Conservation (phyloP, 2,329 filamentous ascomycete genomes). For the Microdochium trichocladiopsis region DNA sequence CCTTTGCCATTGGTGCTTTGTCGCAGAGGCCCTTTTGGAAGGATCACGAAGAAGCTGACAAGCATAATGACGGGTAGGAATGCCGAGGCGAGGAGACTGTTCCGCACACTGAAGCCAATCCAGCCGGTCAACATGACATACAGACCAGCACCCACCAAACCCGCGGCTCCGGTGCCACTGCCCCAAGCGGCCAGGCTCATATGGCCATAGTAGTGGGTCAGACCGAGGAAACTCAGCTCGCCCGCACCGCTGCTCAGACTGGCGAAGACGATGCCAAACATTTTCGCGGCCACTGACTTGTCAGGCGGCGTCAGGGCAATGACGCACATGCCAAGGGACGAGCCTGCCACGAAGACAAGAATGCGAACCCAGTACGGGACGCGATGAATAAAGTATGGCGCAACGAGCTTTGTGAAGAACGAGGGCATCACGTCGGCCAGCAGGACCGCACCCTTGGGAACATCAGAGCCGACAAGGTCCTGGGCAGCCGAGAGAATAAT, state of each 20-base stretch:
- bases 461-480: conserved; percentile 78
- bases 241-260: conserved; percentile 81
- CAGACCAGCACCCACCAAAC: conserved; percentile 76
- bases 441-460: conserved; percentile 89
- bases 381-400: conserved; percentile 88
- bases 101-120: conserved; percentile 65
- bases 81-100: conserved; percentile 70
- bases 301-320: conserved; percentile 70
- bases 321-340: conserved; percentile 80
- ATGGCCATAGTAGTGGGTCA: conserved; percentile 90
- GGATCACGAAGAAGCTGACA: conserved; percentile 73
- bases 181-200: conserved; percentile 88
- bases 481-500: conserved; percentile 93
- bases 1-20: conserved; percentile 33
- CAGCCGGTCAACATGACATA: conserved; percentile 84
- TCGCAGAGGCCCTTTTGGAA: conserved; percentile 63
- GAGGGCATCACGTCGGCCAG: conserved; percentile 89
- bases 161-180: conserved; percentile 84
- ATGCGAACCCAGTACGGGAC: conserved; percentile 76
- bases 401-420: conserved; percentile 79
- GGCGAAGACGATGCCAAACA: conserved; percentile 77
- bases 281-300: conserved; percentile 63
- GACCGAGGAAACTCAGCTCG: conserved; percentile 81
- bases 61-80: conserved; percentile 78
- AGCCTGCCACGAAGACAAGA: conserved; percentile 65